Base-by-base conservation (phyloP, 1,284 basidiomycete genomes). In the Chalciporus sp. region DNA sequence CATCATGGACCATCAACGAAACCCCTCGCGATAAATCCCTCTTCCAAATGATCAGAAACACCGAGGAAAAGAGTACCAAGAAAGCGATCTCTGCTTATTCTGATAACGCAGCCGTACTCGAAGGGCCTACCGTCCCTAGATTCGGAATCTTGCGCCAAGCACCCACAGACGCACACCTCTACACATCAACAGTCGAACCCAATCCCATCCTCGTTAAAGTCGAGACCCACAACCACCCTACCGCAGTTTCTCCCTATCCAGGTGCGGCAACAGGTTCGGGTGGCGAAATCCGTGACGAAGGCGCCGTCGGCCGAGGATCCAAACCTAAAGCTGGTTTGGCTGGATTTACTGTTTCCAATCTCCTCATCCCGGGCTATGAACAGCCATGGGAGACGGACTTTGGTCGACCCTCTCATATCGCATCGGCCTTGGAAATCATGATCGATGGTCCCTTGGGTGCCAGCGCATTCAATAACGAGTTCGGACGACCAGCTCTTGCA, bases 211-310 rank as follows among this genome's bases (percentile, higher is more conserved):
- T 99, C 39, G 87, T 95, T 77, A 99, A 99, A 76, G 97, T 99
- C 56, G 97, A 99, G 75, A 99, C 97, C 8, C 96, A 99, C 74
- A 99, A 99, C 72, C 97, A 99, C 69, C 96, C 97, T 2, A 99
- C 96, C 4, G 97, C 96, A 5, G 95, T 99, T 12, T 99, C 96
- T 4, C 97, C 97, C 0, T 99, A 92, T 72, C 94, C 96, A 5
- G 96, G 96, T 41, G 96, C 97, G 0, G 95, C 96, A 1, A 99
- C 96, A 3, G 96, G 96, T 27, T 98, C 96, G 1, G 96, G 97
- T 19, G 96, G 96, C 29, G 96, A 99, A 74, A 99, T 99, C 63
- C 85, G 96, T 53, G 96, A 99, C 72, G 96, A 99, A 74, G 97
- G 96, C 40, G 92, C 96, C 9, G 94, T 96, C 35, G 96, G 96